Conservation (phyloP, 805 yeast genomes). For the Geotrichum ghanense region DNA sequence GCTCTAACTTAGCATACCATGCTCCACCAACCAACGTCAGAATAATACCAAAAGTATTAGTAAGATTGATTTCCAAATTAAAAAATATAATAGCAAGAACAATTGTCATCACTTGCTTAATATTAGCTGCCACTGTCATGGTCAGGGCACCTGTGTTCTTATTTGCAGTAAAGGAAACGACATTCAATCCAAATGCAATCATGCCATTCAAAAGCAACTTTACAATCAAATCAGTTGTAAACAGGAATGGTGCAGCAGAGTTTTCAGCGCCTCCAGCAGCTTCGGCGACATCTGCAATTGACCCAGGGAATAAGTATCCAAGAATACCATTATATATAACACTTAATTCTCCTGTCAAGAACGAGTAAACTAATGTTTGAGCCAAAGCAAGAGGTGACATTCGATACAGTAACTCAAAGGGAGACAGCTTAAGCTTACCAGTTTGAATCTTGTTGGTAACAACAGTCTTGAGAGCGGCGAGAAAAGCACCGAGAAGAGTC, state of each 20-base stretch:
- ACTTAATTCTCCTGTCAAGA: conserved; percentile 17
- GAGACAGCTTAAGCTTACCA: conserved; percentile 18
- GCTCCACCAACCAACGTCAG: conserved; percentile 20
- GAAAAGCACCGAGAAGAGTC: conserved; percentile 19
- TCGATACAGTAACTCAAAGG: conserved; percentile 19
- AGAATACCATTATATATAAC: conserved; percentile 5
- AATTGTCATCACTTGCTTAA: conserved; percentile 21
- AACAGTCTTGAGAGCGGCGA: conserved; percentile 21
- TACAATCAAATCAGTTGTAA: conserved; percentile 11
- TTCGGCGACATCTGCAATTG: background rate
- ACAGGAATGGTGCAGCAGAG: conserved; percentile 2
- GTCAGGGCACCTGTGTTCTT: conserved; percentile 22
- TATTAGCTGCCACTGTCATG: conserved; percentile 22
- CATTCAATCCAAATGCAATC: conserved; percentile 19
- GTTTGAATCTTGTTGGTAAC: conserved; percentile 21
- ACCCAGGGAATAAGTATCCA: conserved; percentile 6
- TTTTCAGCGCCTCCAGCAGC: background rate
- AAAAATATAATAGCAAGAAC: conserved; percentile 20
- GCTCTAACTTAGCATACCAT: conserved; percentile 17
- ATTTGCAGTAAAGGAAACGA: conserved; percentile 21
- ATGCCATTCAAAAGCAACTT: conserved; percentile 18
- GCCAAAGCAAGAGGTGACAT: conserved; percentile 20
- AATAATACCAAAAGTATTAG: conserved; percentile 18
- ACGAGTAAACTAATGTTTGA: conserved; percentile 19
- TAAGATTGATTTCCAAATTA: conserved; percentile 18